These are phyloP conservation scores for Pichia californica DNA, from an alignment of 805 yeast species.

Conservation along the genomic window DNA sequence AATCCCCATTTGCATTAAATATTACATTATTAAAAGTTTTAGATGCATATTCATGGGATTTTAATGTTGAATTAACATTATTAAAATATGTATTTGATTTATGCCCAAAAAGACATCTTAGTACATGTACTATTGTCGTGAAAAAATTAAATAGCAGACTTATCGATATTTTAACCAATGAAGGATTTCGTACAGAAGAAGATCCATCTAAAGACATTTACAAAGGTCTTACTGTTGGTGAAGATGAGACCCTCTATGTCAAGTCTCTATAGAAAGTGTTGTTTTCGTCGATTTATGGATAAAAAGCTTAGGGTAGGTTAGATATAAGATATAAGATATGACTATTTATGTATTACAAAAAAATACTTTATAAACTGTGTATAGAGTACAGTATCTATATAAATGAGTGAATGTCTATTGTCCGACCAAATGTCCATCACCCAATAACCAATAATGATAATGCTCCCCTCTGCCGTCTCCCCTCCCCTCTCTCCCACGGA, in stretches of 20 bases:
- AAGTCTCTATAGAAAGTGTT: background rate
- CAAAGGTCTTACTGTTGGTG: background rate
- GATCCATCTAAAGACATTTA: background rate
- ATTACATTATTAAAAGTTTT: constrained; percentile 38
- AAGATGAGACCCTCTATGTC: background rate
- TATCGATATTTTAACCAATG: background rate
- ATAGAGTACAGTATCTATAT: no score
- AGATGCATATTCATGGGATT: constrained; percentile 46
- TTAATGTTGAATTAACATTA: constrained; percentile 57
- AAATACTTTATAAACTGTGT: no score
- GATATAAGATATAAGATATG: no score
- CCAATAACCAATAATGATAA: no score
- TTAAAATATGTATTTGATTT: constrained; percentile 50
- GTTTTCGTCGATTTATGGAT: no score
- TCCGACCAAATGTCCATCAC: no score
- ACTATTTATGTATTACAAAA: no score
- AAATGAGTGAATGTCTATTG: no score
- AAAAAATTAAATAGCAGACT: background rate
- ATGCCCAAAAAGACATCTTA: constrained; percentile 47
- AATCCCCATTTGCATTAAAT: constrained; percentile 25
- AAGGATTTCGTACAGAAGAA: constrained; percentile 13
- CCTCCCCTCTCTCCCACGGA: no score
- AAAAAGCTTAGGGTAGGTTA: no score
- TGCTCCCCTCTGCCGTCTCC: no score
- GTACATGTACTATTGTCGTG: constrained; percentile 32